Conservation (phyloP, 1,139 yeast genomes). For the Pichia sp. region DNA sequence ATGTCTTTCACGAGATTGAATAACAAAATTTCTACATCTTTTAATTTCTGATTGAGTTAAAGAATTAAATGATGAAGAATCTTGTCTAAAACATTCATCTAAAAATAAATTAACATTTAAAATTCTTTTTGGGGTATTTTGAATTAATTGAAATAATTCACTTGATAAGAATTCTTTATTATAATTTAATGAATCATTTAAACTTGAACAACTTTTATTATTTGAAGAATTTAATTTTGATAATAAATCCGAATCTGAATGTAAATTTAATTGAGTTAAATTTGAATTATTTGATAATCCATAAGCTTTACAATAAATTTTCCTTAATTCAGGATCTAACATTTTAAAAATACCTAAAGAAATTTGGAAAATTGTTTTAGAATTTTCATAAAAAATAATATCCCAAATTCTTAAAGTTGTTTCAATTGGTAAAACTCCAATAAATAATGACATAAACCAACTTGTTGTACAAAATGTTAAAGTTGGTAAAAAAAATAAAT, state of each 20-base stretch:
- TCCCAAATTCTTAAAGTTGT: conserved; percentile 90
- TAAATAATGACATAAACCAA: conserved; percentile 96
- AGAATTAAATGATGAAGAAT: conserved; percentile 37
- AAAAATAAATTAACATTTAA: conserved; percentile 66
- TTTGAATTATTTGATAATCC: conserved; percentile 6
- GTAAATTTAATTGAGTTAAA: conserved; percentile 3
- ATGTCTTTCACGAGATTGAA: conserved; percentile 48
- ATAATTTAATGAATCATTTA: conserved; percentile 1
- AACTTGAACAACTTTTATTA: conserved; percentile 1
- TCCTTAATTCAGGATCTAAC: conserved; percentile 57
- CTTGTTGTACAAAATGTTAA: conserved; percentile 89
- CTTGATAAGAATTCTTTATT: conserved; percentile 26
- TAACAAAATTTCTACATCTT: conserved; percentile 70
- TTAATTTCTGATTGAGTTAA: conserved; percentile 76
- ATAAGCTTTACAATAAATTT: conserved; percentile 19
- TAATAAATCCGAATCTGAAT: conserved; percentile 9
- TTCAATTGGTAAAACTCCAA: conserved; percentile 82
- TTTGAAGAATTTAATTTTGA: conserved; percentile 1
- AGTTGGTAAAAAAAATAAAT: conserved; percentile 78
- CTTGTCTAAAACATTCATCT: conserved; percentile 55
- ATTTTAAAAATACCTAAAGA: conserved; percentile 77
- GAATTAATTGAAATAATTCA: conserved; percentile 81
- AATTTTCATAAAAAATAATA: conserved; percentile 85
- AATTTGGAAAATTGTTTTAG: conserved; percentile 76
- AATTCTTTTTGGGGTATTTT: conserved; percentile 68